A percentile compares a stretch with the other conserved stretches of the same genome.
Evolutionary conservation across 1,139 yeast species (phyloP).

Genomic region (Citeromyces siamensis): DNA sequence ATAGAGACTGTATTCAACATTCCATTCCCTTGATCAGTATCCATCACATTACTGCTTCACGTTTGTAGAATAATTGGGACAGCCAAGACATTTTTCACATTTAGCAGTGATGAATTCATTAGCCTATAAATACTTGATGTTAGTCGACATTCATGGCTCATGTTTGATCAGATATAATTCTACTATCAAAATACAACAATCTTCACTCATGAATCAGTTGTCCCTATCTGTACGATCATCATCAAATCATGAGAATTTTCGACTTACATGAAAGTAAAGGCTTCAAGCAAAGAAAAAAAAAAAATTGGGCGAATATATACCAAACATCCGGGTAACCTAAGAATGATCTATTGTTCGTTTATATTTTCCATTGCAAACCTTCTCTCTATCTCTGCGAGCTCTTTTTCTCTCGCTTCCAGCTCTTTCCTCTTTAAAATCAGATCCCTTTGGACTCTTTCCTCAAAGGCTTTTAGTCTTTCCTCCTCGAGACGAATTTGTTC

Average conservation of each 20-base stretch:
- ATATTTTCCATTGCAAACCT: conserved; percentile 12
- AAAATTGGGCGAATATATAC: neutral
- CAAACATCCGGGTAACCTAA: neutral
- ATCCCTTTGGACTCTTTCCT: conserved; percentile 84
- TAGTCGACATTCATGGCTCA: too few species aligned
- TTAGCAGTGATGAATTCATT: too few species aligned
- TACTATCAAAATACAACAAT: conserved; percentile 10
- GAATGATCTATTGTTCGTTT: neutral
- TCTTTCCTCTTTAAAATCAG: conserved; percentile 75
- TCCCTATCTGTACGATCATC: conserved; percentile 22
- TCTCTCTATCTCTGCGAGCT: conserved; percentile 32
- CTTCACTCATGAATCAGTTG: conserved; percentile 19
- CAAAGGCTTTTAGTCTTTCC: conserved; percentile 67
- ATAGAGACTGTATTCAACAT: too few species aligned
- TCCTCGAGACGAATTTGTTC: conserved; percentile 75
- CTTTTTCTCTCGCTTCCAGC: conserved; percentile 78
- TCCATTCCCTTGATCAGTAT: too few species aligned
- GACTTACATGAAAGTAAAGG: neutral
- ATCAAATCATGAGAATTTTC: conserved; percentile 7
- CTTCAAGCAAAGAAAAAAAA: neutral
- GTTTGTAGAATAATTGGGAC: too few species aligned
- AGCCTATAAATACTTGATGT: too few species aligned
- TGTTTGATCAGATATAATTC: too few species aligned
- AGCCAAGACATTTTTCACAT: too few species aligned
- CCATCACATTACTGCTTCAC: too few species aligned